Conservation (phyloP, 1,284 basidiomycete species). For the Apiotrichum siamense region DNA sequence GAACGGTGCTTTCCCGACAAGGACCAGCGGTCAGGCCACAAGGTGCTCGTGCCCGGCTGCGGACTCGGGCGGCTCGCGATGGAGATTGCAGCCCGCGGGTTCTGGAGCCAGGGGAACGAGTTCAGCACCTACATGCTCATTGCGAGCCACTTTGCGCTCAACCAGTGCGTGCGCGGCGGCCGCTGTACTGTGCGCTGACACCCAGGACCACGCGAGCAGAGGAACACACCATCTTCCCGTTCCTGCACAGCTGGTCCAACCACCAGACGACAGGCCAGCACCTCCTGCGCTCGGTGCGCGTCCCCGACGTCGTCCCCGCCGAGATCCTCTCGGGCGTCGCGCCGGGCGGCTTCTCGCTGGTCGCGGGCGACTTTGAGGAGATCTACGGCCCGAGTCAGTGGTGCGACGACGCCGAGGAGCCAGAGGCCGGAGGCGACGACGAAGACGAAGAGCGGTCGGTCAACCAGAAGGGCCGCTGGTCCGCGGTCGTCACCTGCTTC, state of each 20-base stretch:
- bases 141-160: constrained; percentile 72
- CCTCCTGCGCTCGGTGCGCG: constrained; percentile 60
- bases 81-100: constrained; percentile 75
- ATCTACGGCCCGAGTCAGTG: constrained; percentile 60
- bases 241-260: constrained; percentile 85
- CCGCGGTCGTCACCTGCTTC: constrained; percentile 89
- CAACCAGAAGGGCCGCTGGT: constrained; percentile 67
- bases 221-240: constrained; percentile 74
- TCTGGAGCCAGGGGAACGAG: constrained; percentile 83
- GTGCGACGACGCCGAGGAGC: constrained; percentile 31
- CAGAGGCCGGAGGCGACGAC: constrained; percentile 23
- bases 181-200: background rate
- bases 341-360: constrained; percentile 60
- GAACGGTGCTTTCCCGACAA: constrained; percentile 58
- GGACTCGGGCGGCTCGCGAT: constrained; percentile 79
- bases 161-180: constrained; percentile 53
- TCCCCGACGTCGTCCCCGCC: constrained; percentile 79
- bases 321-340: constrained; percentile 55
- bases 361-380: constrained; percentile 90
- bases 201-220: constrained; percentile 60
- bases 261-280: constrained; percentile 54
- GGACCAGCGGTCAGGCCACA: constrained; percentile 17
- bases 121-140: constrained; percentile 91
- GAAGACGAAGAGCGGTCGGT: constrained; percentile 42
- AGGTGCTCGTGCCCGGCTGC: constrained; percentile 80